Evolutionary conservation across 225 moss, liverwort and hornwort species (phyloP), one percentile per base, ranked within the genome.

Genomic region (Polytrichum formosum): DNA sequence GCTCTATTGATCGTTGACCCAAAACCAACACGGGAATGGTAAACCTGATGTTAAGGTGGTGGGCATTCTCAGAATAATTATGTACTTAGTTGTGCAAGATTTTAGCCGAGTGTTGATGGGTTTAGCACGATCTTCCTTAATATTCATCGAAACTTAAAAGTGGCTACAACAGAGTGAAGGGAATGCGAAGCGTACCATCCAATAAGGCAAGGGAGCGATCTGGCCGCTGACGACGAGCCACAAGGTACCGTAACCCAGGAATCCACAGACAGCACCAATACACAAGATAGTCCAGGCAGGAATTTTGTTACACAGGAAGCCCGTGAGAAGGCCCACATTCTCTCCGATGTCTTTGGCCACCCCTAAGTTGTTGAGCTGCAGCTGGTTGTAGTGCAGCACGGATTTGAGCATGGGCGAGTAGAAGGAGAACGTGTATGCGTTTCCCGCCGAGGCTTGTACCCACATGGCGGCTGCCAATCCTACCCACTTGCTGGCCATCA

Each of bases 391-490:
- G 28, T 80, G 78, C 3, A 89, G 78, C 70, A 87, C 68, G 1
- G 67, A 23, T 56, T 89, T 89, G 66, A 89, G 67, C 17, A 68
- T 59, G 1, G 84, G 83, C 6, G 89, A 89, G 81, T 86, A 89
- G 30, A 82, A 83, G 1, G 89, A 76, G 61, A 86, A 89, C 78
- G 79, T 81, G 79, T 86, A 89, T 0, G 87, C 81, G 31, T 86
- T 89, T 30, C 89, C 89, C 6, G 79, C 89, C 56, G 86, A 83
- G 2, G 87, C 86, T 71, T 89, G 87, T 71, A 89, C 87, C 89
- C 89, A 89, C 7, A 89, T 89, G 61, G 81, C 89, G 4, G 89
- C 83, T 55, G 81, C 61, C 5, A 89, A 76, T 33, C 89, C 89
- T 71, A 80, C 70, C 89, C 89, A 89, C 76, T 82, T 89, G 29